A percentile compares a stretch with the other conserved stretches of the same genome.
These are phyloP conservation scores for Russula emetica DNA, from an alignment of 768 basidiomycete species.

Conservation along the genomic window DNA sequence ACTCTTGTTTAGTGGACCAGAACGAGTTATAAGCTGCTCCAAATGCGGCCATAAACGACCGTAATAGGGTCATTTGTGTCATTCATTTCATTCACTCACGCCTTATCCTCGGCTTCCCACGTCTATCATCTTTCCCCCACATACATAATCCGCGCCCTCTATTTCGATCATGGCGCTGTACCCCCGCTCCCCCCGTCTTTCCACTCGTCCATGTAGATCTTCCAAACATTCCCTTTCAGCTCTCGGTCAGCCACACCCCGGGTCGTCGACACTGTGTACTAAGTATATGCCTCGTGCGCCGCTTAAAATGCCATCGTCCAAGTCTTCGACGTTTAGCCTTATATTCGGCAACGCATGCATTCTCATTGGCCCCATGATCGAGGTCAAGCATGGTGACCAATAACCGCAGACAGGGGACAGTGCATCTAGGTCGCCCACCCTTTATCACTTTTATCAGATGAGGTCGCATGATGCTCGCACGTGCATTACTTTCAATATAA, in stretches of 20 bases:
- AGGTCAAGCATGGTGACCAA: not conserved
- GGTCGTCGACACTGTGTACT: not conserved
- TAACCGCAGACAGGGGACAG: not conserved
- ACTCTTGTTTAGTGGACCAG: too few species aligned
- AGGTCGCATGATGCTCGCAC: conserved; percentile 12
- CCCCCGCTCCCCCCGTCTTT: not conserved
- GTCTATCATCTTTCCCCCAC: not conserved
- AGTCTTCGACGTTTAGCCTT: not conserved
- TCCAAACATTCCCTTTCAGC: not conserved
- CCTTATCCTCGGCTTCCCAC: not conserved
- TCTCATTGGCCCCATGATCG: conserved; percentile 4
- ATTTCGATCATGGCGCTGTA: not conserved
- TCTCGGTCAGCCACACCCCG: not conserved
- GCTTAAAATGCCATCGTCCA: not conserved
- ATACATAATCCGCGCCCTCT: not conserved
- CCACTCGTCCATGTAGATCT: not conserved
- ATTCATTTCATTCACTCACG: too few species aligned
- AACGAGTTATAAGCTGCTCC: not conserved
- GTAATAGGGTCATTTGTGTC: not conserved
- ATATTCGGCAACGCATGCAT: not conserved
- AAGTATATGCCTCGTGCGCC: not conserved
- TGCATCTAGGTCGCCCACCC: not conserved
- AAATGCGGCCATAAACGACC: not conserved
- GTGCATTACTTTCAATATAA: conserved; percentile 5
- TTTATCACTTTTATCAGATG: conserved; percentile 19